phyloP scores from a whole-genome alignment of 345 rosid species.

The Eucalyptus guilfoylei region DNA sequence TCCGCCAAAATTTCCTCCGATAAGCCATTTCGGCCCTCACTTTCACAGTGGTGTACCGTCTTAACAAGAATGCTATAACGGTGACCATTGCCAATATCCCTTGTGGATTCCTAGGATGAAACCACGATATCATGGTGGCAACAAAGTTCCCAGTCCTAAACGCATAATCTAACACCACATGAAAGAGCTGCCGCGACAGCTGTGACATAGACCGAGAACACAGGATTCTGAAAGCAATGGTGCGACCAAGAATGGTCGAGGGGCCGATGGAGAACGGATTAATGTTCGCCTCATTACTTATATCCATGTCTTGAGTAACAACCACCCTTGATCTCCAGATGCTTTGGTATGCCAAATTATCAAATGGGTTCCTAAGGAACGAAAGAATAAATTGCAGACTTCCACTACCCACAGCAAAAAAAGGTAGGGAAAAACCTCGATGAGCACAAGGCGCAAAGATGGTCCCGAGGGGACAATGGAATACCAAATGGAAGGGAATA shows the following conservation, averaged over 20 bases:
- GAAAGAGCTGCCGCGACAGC: conserved; percentile 42
- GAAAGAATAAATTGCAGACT: not conserved
- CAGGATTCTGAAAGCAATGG: conserved; percentile 72
- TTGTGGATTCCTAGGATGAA: conserved; percentile 92
- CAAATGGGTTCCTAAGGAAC: not conserved
- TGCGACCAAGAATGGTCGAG: conserved; percentile 63
- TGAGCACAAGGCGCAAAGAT: not conserved
- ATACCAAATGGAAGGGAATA: not conserved
- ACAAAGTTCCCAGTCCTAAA: conserved; percentile 26
- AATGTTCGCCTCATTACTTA: conserved; percentile 72
- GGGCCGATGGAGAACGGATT: conserved; percentile 87
- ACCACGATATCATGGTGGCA: conserved; percentile 63
- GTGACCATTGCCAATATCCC: conserved; percentile 92
- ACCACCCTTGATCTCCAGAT: not conserved
- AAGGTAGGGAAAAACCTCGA: not conserved
- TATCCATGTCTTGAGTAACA: conserved; percentile 43
- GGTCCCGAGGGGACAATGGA: not conserved
- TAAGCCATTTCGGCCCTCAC: conserved; percentile 84
- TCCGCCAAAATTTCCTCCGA: conserved; percentile 95
- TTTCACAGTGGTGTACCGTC: conserved; percentile 73
- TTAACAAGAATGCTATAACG: conserved; percentile 65
- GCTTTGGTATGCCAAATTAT: not conserved
- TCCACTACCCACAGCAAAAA: not conserved
- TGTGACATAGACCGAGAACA: conserved; percentile 70
- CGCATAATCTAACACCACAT: conserved; percentile 19